A percentile compares a stretch with the other conserved stretches of the same genome.
Evolutionary conservation across 1,284 basidiomycete genomes (phyloP).

Genomic region (Cryptococcus jaspeensis): DNA sequence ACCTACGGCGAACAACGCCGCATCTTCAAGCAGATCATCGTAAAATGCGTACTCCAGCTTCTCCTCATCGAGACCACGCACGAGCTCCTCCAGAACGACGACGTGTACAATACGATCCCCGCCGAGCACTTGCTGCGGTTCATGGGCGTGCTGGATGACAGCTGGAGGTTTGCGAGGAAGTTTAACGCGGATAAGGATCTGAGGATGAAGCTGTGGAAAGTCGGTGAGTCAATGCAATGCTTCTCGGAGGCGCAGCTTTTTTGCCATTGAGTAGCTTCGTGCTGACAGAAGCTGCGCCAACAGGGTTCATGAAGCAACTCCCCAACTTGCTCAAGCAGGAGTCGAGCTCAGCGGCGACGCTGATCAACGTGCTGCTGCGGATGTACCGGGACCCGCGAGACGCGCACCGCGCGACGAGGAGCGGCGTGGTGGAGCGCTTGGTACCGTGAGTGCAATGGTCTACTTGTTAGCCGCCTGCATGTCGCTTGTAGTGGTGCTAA

Average conservation of each 20-base stretch:
- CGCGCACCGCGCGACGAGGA: slow-evolving; percentile 75
- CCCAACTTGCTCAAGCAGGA: slow-evolving; percentile 98
- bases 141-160: slow-evolving; percentile 92
- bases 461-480: not conserved
- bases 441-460: slow-evolving; percentile 68
- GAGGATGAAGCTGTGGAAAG: slow-evolving; percentile 97
- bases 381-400: slow-evolving; percentile 93
- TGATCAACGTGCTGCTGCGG: slow-evolving; percentile 84
- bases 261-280: not conserved
- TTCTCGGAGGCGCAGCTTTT: not conserved
- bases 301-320: slow-evolving; percentile 99
- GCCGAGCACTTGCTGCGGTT: slow-evolving; percentile 87
- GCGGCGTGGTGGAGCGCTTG: slow-evolving; percentile 81
- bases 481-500: too few relatives aligned
- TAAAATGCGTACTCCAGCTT: slow-evolving; percentile 98
- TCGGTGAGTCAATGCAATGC: slow-evolving; percentile 68
- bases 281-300: not conserved
- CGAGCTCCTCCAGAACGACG: slow-evolving; percentile 87
- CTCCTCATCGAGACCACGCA: slow-evolving; percentile 97
- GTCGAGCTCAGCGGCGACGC: slow-evolving; percentile 90
- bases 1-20: slow-evolving; percentile 67
- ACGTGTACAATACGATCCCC: slow-evolving; percentile 91
- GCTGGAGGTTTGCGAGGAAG: slow-evolving; percentile 92
- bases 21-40: slow-evolving; percentile 98
- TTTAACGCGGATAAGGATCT: slow-evolving; percentile 99